Percentiles rank a stretch among this genome's conserved stretches.
phyloP scores from a whole-genome alignment of 1,284 basidiomycete genomes.

The Cryptococcus floricola region DNA sequence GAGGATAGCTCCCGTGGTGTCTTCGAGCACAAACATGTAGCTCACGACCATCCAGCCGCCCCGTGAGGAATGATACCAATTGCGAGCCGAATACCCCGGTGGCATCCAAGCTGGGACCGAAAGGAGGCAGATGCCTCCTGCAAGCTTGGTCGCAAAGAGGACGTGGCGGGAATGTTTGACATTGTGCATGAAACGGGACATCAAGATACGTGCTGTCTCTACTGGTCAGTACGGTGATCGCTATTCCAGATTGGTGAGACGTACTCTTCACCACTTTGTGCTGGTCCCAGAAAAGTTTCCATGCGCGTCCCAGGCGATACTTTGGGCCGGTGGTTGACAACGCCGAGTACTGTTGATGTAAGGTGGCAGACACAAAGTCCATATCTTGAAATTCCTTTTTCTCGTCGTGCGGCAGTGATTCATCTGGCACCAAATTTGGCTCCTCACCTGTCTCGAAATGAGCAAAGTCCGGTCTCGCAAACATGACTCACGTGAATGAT shows the following conservation, averaged over 20 bases:
- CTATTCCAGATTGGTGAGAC: background rate
- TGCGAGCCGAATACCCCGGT: slow-evolving; percentile 27
- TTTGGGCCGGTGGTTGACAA: background rate
- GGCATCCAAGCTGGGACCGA: slow-evolving; percentile 49
- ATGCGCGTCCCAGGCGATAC: slow-evolving; percentile 15
- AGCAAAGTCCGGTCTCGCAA: too few species aligned
- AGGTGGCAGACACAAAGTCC: slow-evolving; percentile 25
- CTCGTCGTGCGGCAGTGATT: slow-evolving; percentile 11
- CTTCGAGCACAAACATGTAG: slow-evolving; percentile 52
- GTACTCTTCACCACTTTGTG: slow-evolving; percentile 24
- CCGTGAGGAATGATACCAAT: slow-evolving; percentile 46
- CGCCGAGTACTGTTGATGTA: slow-evolving; percentile 8
- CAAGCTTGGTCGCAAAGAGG: slow-evolving; percentile 50
- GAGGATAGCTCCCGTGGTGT: slow-evolving; percentile 52
- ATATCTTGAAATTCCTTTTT: slow-evolving; percentile 20
- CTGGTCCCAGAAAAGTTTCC: slow-evolving; percentile 39
- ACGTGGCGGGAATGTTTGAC: slow-evolving; percentile 50
- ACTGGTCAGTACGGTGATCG: background rate
- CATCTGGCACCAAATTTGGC: slow-evolving; percentile 8
- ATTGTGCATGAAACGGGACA: slow-evolving; percentile 32
- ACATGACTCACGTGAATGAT: background rate
- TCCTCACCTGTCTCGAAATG: slow-evolving; percentile 1
- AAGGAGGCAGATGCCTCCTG: slow-evolving; percentile 48
- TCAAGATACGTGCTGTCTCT: slow-evolving; percentile 26
- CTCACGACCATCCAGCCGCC: slow-evolving; percentile 50